Conservation (phyloP, 192 early-diverging fungal species). For the Gorgonomyces haynaldii region DNA sequence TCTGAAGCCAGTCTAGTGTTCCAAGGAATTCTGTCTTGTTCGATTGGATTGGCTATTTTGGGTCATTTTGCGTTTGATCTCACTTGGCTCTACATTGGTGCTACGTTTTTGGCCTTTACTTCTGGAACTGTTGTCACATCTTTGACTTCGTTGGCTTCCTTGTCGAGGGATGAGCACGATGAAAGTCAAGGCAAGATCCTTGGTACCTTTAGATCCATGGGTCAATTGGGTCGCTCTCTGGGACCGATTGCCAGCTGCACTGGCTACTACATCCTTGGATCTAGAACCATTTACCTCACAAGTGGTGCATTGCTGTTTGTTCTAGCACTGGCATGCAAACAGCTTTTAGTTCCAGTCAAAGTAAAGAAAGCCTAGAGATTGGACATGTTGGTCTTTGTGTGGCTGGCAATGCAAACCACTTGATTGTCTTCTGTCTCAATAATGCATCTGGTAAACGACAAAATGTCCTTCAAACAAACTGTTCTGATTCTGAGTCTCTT, state of each 20-base stretch:
- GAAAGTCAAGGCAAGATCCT: conserved; percentile 55
- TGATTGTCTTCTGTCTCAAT: neutral
- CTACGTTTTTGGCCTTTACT: conserved; percentile 77
- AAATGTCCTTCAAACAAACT: too few relatives aligned
- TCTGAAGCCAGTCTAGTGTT: conserved; percentile 58
- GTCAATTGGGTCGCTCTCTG: conserved; percentile 80
- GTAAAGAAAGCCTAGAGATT: neutral
- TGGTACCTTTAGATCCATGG: conserved; percentile 74
- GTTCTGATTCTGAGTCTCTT: too few relatives aligned
- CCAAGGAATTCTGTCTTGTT: conserved; percentile 65
- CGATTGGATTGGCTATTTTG: conserved; percentile 50
- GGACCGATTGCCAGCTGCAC: conserved; percentile 82
- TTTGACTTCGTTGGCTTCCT: conserved; percentile 64
- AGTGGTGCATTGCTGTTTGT: conserved; percentile 7
- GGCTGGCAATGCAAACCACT: neutral
- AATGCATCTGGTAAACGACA: neutral
- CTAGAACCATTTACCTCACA: conserved; percentile 15
- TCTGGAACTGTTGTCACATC: conserved; percentile 92
- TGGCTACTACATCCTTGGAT: conserved; percentile 64
- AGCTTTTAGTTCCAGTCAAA: neutral
- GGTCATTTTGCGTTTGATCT: conserved; percentile 30
- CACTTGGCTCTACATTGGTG: conserved; percentile 52
- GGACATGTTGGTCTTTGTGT: neutral
- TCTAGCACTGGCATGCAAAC: conserved; percentile 2
- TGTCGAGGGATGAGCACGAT: conserved; percentile 12